These are phyloP conservation scores for Coemansia asiatica DNA, from an alignment of 192 early-diverging fungal species.

Conservation along the genomic window DNA sequence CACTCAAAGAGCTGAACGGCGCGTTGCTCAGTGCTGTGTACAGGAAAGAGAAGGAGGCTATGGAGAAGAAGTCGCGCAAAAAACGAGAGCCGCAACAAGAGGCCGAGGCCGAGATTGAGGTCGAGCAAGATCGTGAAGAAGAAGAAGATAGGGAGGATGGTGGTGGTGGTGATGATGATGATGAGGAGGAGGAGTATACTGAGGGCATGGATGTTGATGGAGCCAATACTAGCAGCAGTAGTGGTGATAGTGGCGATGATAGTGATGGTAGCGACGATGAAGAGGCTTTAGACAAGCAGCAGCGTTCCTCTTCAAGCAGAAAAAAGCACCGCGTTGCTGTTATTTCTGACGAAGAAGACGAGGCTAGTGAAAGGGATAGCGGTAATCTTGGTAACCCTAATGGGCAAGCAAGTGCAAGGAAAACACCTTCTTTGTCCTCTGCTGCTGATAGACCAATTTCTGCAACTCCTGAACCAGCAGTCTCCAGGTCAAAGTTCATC, in stretches of 20 bases:
- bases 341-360: conserved; percentile 32
- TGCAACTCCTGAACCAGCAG: neutral
- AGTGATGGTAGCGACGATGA: neutral
- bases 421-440: too few species aligned
- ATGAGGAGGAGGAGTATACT: neutral
- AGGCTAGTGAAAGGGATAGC: neutral
- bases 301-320: too few species aligned
- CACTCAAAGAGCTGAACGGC: conserved; percentile 26
- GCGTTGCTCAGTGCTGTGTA: conserved; percentile 40
- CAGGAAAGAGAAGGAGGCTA: conserved; percentile 13
- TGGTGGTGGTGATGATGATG: neutral
- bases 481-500: conserved; percentile 37
- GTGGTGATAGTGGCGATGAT: neutral
- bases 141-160: neutral
- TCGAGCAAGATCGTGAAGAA: conserved; percentile 8
- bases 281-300: neutral
- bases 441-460: too few species aligned
- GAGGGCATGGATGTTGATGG: conserved; percentile 5
- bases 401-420: too few species aligned
- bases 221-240: neutral
- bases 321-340: neutral
- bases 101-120: neutral
- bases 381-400: too few species aligned
- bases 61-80: neutral
- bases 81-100: neutral